phyloP scores from a whole-genome alignment of 345 rosid species.

The Barbarea vulgaris region DNA sequence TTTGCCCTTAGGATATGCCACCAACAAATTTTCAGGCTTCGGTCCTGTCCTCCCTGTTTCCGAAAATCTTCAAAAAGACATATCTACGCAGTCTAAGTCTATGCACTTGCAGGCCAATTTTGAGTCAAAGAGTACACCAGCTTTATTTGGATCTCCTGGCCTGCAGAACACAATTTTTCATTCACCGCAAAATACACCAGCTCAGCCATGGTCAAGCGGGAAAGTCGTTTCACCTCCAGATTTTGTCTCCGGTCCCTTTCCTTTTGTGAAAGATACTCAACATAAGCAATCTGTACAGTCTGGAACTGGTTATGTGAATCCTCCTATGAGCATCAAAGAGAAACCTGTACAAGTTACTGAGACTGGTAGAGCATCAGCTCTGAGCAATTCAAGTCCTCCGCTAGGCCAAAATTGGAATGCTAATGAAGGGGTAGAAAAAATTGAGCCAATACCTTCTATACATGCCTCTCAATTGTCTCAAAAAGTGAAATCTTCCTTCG shows the following conservation, averaged over 20 bases:
- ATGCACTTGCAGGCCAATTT: constrained; percentile 37
- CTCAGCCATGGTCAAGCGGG: constrained; percentile 54
- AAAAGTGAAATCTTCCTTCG: constrained; percentile 55
- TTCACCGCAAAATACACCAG: constrained; percentile 42
- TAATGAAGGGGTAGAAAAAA: constrained; percentile 46
- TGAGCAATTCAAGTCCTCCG: constrained; percentile 41
- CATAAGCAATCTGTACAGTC: constrained; percentile 42
- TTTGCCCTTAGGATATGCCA: constrained; percentile 41
- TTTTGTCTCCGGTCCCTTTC: constrained; percentile 40
- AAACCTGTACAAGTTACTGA: constrained; percentile 49
- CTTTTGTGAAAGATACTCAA: constrained; percentile 41
- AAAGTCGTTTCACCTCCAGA: constrained; percentile 40
- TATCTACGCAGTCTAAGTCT: constrained; percentile 36
- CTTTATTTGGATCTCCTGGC: constrained; percentile 41
- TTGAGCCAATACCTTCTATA: constrained; percentile 68
- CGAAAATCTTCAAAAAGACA: constrained; percentile 41
- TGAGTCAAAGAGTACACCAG: constrained; percentile 44
- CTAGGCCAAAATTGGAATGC: constrained; percentile 37
- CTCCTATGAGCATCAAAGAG: constrained; percentile 43
- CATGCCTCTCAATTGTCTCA: constrained; percentile 51
- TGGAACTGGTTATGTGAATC: constrained; percentile 41
- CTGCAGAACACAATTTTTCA: constrained; percentile 45
- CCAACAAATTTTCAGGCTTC: constrained; percentile 45
- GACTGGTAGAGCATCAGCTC: constrained; percentile 37
- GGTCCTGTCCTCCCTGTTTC: constrained; percentile 43